phyloP scores from a whole-genome alignment of 2,329 filamentous ascomycete species.

The Nemania sp. region DNA sequence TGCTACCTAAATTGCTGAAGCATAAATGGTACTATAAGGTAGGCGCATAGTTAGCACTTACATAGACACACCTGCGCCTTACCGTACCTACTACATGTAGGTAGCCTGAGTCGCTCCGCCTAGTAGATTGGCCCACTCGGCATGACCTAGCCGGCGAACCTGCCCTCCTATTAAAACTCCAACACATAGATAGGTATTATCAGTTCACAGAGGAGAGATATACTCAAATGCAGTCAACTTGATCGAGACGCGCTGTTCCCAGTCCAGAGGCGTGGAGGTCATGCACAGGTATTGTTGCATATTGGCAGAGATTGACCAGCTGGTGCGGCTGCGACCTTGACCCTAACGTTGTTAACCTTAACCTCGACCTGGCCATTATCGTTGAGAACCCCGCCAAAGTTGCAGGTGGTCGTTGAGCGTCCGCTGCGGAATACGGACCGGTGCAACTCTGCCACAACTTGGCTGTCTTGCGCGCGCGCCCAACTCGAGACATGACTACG shows the following conservation, averaged over 20 bases:
- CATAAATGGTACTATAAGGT: neutral
- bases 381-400: slow-evolving; percentile 30
- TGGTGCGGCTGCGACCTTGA: slow-evolving; percentile 29
- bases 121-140: slow-evolving; percentile 22
- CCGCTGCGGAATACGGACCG: neutral
- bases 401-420: slow-evolving; percentile 13
- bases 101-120: neutral
- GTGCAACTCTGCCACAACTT: slow-evolving; percentile 16
- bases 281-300: slow-evolving; percentile 34
- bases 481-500: slow-evolving; percentile 51
- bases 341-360: too few relatives aligned
- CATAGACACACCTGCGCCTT: too few relatives aligned
- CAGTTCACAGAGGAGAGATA: neutral
- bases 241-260: neutral
- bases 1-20: neutral
- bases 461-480: slow-evolving; percentile 21
- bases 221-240: slow-evolving; percentile 5
- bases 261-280: slow-evolving; percentile 21
- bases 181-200: neutral
- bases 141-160: slow-evolving; percentile 14
- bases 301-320: slow-evolving; percentile 31
- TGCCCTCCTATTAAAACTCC: slow-evolving; percentile 21
- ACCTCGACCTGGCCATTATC: slow-evolving; percentile 18
- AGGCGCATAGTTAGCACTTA: neutral
- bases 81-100: neutral